phyloP scores from a whole-genome alignment of 1,139 yeast genomes.

The Maudiozyma humilis region DNA sequence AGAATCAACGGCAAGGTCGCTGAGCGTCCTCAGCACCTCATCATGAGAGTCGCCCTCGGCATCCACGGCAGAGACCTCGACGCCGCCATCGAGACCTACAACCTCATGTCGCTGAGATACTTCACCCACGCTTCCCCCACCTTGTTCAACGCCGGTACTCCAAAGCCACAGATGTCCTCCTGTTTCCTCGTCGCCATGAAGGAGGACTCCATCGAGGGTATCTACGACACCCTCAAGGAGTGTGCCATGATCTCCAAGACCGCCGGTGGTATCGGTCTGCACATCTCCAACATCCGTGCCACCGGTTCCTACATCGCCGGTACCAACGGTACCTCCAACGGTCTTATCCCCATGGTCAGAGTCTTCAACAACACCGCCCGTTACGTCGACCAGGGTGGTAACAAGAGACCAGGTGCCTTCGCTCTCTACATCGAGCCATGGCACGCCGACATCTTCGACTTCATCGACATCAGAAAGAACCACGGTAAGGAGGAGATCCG shows the following conservation, averaged over 20 bases:
- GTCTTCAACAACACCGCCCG: slow-evolving; percentile 88
- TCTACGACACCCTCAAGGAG: slow-evolving; percentile 76
- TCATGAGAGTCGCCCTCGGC: slow-evolving; percentile 85
- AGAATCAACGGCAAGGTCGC: slow-evolving; percentile 66
- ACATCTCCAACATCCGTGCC: slow-evolving; percentile 74
- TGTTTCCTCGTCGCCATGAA: slow-evolving; percentile 85
- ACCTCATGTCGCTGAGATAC: slow-evolving; percentile 73
- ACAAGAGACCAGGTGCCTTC: slow-evolving; percentile 90
- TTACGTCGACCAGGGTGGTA: slow-evolving; percentile 91
- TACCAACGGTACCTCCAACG: slow-evolving; percentile 83
- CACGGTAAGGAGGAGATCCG: slow-evolving; percentile 89
- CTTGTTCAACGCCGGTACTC: slow-evolving; percentile 83
- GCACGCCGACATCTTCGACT: slow-evolving; percentile 82
- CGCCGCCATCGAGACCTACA: slow-evolving; percentile 68
- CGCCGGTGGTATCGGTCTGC: slow-evolving; percentile 88
- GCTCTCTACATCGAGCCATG: slow-evolving; percentile 86
- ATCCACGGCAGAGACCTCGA: slow-evolving; percentile 72
- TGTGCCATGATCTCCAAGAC: slow-evolving; percentile 83
- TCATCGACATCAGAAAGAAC: slow-evolving; percentile 75
- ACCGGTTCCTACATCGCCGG: slow-evolving; percentile 85
- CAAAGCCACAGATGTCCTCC: slow-evolving; percentile 78
- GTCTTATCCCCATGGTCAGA: slow-evolving; percentile 82
- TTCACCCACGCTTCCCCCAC: slow-evolving; percentile 91
- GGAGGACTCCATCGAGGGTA: slow-evolving; percentile 86
- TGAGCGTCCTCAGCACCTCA: slow-evolving; percentile 85